Evolutionary conservation across 1,284 basidiomycete species (phyloP).

Genomic region (Boletus holoroseus): DNA sequence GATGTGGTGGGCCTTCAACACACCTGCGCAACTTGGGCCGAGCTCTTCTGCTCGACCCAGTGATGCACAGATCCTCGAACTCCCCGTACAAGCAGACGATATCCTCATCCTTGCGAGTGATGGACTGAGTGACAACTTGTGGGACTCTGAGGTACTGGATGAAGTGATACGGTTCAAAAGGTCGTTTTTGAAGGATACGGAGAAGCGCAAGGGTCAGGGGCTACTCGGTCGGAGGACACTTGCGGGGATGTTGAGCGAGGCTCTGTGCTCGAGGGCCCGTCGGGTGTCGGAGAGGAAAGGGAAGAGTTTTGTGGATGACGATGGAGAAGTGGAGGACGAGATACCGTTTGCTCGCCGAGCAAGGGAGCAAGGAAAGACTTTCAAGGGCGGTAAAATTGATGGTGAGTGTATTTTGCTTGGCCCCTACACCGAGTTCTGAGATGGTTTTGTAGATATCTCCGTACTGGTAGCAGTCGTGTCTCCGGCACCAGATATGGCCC

Average conservation of each 20-base stretch:
- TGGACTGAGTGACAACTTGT: conserved; percentile 90
- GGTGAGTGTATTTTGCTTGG: conserved; percentile 41
- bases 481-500: conserved; percentile 34
- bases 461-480: conserved; percentile 58
- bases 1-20: conserved; percentile 96
- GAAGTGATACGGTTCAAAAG: conserved; percentile 70
- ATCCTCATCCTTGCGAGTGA: conserved; percentile 88
- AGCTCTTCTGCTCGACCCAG: conserved; percentile 63
- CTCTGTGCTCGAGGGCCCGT: conserved; percentile 64
- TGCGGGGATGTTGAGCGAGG: conserved; percentile 64
- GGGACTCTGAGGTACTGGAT: conserved; percentile 92
- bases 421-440: conserved; percentile 2
- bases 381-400: conserved; percentile 71
- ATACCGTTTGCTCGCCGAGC: conserved; percentile 67
- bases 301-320: conserved; percentile 17
- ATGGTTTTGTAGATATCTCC: conserved; percentile 52
- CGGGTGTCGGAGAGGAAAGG: conserved; percentile 48
- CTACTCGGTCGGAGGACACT: conserved; percentile 49
- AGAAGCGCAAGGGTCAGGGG: conserved; percentile 19
- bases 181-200: conserved; percentile 33
- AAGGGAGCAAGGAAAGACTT: conserved; percentile 54
- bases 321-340: conserved; percentile 42
- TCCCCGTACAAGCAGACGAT: conserved; percentile 81
- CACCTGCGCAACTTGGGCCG: conserved; percentile 84
- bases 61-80: conserved; percentile 68